Conservation (phyloP, 164 flowering plant genomes). For the Vitis amurensis region DNA sequence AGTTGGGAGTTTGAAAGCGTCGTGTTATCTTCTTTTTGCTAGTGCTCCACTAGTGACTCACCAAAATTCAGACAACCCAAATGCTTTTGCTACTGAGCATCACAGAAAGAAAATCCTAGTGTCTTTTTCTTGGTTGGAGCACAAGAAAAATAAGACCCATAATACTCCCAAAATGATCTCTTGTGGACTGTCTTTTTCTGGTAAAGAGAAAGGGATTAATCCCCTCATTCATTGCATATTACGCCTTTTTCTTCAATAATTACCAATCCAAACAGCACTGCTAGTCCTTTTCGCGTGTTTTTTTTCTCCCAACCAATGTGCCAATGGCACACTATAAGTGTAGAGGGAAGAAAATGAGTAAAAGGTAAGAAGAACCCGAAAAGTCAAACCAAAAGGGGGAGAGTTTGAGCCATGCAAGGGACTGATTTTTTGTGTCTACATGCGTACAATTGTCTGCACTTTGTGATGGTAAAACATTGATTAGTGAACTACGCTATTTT, state of each 20-base stretch:
- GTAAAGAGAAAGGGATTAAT: neutral
- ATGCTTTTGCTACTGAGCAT: slow-evolving; percentile 15
- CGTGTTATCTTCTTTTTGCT: slow-evolving; percentile 17
- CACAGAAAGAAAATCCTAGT: slow-evolving; percentile 12
- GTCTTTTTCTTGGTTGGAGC: neutral
- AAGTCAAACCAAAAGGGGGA: slow-evolving; percentile 25
- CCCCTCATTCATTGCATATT: neutral
- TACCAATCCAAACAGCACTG: neutral
- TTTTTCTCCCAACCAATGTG: too few relatives aligned
- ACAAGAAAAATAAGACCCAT: neutral
- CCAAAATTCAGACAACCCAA: slow-evolving; percentile 16
- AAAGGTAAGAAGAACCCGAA: slow-evolving; percentile 1
- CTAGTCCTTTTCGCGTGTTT: too few relatives aligned
- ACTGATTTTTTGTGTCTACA: slow-evolving; percentile 14
- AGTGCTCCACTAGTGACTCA: slow-evolving; percentile 30
- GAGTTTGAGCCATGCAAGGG: slow-evolving; percentile 39
- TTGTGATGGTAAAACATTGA: neutral
- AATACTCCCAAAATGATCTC: too few relatives aligned
- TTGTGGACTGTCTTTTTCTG: too few relatives aligned
- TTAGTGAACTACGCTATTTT: too few relatives aligned
- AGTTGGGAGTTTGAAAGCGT: slow-evolving; percentile 16
- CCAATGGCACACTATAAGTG: neutral
- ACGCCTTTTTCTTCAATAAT: neutral
- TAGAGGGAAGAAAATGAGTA: slow-evolving; percentile 8
- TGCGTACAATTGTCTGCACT: slow-evolving; percentile 9